Evolutionary conservation across 768 basidiomycete species (phyloP).

Genomic region (Russula abietina): DNA sequence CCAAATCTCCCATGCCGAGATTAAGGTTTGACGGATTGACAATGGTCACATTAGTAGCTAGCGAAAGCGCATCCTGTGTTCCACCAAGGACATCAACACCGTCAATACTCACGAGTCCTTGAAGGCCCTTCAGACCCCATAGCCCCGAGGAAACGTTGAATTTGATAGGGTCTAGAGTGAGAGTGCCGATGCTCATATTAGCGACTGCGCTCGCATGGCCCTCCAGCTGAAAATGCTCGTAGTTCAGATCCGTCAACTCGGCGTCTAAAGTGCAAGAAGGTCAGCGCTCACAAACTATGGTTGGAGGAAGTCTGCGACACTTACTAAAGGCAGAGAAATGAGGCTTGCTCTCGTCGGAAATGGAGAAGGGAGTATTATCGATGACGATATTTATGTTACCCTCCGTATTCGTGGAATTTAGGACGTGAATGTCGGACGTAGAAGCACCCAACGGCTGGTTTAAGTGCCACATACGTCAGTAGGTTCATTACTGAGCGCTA

Average conservation of each 20-base stretch:
- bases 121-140: constrained; percentile 54
- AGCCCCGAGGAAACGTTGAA: constrained; percentile 62
- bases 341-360: constrained; percentile 42
- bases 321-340: constrained; percentile 56
- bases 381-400: constrained; percentile 64
- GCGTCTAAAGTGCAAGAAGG: constrained; percentile 36
- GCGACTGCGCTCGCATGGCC: constrained; percentile 57
- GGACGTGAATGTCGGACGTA: constrained; percentile 49
- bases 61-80: constrained; percentile 48
- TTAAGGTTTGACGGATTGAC: constrained; percentile 64
- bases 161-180: constrained; percentile 64
- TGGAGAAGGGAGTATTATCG: constrained; percentile 44
- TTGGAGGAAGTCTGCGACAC: constrained; percentile 24
- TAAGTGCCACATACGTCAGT: not conserved
- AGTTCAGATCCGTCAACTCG: constrained; percentile 46
- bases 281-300: not conserved
- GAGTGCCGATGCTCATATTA: constrained; percentile 54
- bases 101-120: constrained; percentile 48
- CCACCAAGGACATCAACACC: constrained; percentile 64
- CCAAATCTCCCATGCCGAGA: constrained; percentile 54
- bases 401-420: constrained; percentile 48
- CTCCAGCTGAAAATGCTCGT: constrained; percentile 49
- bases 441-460: constrained; percentile 56
- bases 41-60: constrained; percentile 57
- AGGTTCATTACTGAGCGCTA: not conserved